These are phyloP conservation scores for Balansia obtecta DNA, from an alignment of 2,329 filamentous ascomycete genomes.

Conservation along the genomic window DNA sequence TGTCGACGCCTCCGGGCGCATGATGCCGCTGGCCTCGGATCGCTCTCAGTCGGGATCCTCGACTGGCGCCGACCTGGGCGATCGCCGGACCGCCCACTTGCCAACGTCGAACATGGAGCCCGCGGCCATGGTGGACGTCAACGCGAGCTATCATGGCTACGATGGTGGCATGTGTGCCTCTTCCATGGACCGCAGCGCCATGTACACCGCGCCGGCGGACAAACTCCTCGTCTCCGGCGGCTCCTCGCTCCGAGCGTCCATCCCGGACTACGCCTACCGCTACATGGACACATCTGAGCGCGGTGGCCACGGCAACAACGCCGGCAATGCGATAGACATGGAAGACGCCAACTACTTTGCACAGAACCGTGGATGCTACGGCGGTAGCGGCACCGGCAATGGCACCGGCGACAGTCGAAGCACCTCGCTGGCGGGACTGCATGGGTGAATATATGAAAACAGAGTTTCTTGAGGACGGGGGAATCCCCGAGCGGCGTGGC, in stretches of 20 bases:
- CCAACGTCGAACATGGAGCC: not conserved
- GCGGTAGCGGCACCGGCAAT: not conserved
- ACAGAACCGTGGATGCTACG: conserved; percentile 1
- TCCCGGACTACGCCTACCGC: conserved; percentile 17
- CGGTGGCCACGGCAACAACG: not conserved
- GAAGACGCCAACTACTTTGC: conserved; percentile 3
- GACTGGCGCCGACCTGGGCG: not conserved
- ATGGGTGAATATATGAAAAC: not conserved
- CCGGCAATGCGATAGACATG: not conserved
- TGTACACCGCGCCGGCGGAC: conserved; percentile 8
- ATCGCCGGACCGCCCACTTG: not conserved
- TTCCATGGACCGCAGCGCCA: conserved; percentile 4
- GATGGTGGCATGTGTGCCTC: not conserved
- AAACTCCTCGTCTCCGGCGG: conserved; percentile 10
- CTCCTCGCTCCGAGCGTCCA: conserved; percentile 6
- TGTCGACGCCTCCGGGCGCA: conserved; percentile 1
- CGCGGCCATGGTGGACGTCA: not conserved
- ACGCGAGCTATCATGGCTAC: conserved; percentile 1
- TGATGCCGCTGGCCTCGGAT: not conserved
- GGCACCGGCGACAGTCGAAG: not conserved
- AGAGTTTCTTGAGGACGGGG: not conserved
- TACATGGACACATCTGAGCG: conserved; percentile 15
- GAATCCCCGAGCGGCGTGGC: not conserved
- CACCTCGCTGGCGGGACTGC: not conserved
- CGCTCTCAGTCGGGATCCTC: not conserved